Percentiles rank a stretch among this genome's conserved stretches.
Conservation (phyloP, 208 protist genomes). For the Crithidia fasciculata region DNA sequence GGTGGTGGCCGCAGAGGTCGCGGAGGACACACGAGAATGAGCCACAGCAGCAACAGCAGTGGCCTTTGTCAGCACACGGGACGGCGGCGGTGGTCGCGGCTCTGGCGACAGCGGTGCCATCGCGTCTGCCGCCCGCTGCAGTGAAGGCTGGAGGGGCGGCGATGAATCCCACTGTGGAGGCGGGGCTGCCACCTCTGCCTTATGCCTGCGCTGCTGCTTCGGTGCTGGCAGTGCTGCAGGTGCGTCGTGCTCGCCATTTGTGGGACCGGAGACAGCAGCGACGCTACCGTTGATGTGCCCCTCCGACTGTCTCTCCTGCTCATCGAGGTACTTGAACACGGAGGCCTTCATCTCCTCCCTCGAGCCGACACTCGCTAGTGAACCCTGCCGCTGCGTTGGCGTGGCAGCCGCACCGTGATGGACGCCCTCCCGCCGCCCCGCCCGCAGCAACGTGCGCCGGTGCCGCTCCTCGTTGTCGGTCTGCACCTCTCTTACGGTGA, state of each 20-base stretch:
- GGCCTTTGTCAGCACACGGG: neutral
- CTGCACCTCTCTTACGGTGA: neutral
- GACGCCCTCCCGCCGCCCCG: neutral
- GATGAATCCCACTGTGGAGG: neutral
- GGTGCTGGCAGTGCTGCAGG: conserved; percentile 12
- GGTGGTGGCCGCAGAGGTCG: neutral
- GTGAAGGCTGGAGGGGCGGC: too few relatives aligned
- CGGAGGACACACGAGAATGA: neutral
- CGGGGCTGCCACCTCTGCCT: neutral
- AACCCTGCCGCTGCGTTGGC: conserved; percentile 1
- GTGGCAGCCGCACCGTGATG: neutral
- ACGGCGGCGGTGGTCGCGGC: conserved; percentile 2
- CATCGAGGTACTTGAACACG: conserved; percentile 6
- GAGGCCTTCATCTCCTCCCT: conserved; percentile 9
- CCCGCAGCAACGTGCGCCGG: neutral
- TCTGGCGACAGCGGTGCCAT: conserved; percentile 1
- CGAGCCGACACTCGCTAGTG: conserved; percentile 3
- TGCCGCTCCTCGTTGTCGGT: conserved; percentile 7
- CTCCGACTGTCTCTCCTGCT: neutral
- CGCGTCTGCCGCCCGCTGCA: neutral
- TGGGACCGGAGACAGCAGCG: neutral
- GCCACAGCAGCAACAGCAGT: neutral
- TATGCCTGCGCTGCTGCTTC: neutral
- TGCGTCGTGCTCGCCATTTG: neutral
- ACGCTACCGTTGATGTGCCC: neutral